phyloP scores from a whole-genome alignment of 2,329 filamentous ascomycete species.

The Talaromyces sp. region DNA sequence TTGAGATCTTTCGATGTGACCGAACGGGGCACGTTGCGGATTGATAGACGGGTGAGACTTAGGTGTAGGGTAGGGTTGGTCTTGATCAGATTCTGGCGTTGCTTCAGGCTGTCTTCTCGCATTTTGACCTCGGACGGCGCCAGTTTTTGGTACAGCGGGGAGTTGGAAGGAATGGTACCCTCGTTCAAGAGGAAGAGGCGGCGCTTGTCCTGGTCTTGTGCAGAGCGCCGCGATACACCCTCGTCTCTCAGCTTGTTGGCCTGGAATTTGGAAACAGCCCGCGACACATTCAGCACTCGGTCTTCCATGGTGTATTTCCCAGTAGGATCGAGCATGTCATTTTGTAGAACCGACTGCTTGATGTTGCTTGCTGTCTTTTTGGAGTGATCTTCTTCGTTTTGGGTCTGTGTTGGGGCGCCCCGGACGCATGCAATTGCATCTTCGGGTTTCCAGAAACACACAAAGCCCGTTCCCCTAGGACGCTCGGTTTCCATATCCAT shows the following conservation, averaged over 20 bases:
- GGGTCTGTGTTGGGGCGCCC: slow-evolving; percentile 58
- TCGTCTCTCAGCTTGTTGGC: slow-evolving; percentile 70
- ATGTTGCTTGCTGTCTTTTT: slow-evolving; percentile 42
- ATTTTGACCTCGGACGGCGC: slow-evolving; percentile 77
- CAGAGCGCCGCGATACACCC: slow-evolving; percentile 57
- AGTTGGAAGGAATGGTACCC: slow-evolving; percentile 73
- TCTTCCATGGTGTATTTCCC: slow-evolving; percentile 89
- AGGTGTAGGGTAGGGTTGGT: slow-evolving; percentile 84
- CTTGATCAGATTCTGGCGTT: slow-evolving; percentile 86
- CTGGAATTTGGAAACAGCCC: slow-evolving; percentile 78
- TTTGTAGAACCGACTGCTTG: slow-evolving; percentile 79
- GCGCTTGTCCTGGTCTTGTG: slow-evolving; percentile 79
- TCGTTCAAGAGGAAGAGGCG: slow-evolving; percentile 83
- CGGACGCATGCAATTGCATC: slow-evolving; percentile 74
- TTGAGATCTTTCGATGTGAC: slow-evolving; percentile 85
- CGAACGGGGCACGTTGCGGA: slow-evolving; percentile 84
- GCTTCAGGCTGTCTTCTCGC: slow-evolving; percentile 78
- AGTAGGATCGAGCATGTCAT: slow-evolving; percentile 73
- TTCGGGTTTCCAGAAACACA: slow-evolving; percentile 76
- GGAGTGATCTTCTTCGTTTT: slow-evolving; percentile 34
- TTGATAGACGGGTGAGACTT: slow-evolving; percentile 80
- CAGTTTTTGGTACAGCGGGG: slow-evolving; percentile 70
- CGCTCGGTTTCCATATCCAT: slow-evolving; percentile 79
- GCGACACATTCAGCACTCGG: slow-evolving; percentile 75
- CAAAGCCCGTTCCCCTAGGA: slow-evolving; percentile 88